phyloP scores from a whole-genome alignment of 768 basidiomycete genomes.

The Lactifluus rugatus region DNA sequence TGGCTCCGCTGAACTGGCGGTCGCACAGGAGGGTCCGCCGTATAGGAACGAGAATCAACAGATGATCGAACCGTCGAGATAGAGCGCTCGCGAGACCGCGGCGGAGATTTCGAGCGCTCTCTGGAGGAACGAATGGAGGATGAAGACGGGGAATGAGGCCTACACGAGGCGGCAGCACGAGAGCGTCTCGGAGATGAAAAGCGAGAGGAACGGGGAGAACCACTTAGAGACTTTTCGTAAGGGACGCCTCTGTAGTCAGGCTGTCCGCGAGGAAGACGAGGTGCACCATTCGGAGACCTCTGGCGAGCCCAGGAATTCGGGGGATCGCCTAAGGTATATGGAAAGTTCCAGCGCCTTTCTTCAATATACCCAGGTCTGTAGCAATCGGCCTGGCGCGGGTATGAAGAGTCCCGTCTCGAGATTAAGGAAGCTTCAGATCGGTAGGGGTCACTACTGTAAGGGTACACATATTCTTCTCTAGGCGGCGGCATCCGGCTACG shows the following conservation, averaged over 20 bases:
- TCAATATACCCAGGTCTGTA: slow-evolving; percentile 41
- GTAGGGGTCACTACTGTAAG: slow-evolving; percentile 42
- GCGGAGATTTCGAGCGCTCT: slow-evolving; percentile 29
- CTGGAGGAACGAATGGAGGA: slow-evolving; percentile 25
- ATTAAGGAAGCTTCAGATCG: slow-evolving; percentile 29
- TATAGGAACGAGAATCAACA: slow-evolving; percentile 38
- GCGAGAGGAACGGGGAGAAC: slow-evolving; percentile 15
- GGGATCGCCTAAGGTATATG: slow-evolving; percentile 26
- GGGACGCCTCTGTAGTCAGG: slow-evolving; percentile 11
- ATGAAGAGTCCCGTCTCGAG: slow-evolving; percentile 33
- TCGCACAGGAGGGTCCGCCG: slow-evolving; percentile 6
- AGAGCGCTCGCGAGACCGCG: slow-evolving; percentile 12
- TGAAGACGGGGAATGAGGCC: slow-evolving; percentile 22
- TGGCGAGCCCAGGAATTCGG: slow-evolving; percentile 8
- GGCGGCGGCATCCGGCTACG: slow-evolving; percentile 11
- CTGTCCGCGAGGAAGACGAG: slow-evolving; percentile 15
- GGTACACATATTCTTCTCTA: slow-evolving; percentile 28
- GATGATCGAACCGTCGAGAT: slow-evolving; percentile 48
- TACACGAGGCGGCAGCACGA: slow-evolving; percentile 7
- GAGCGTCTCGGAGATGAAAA: slow-evolving; percentile 20
- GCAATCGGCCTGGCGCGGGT: slow-evolving; percentile 32
- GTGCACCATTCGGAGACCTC: slow-evolving; percentile 5
- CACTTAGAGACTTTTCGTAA: slow-evolving; percentile 13
- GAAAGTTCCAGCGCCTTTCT: slow-evolving; percentile 27
- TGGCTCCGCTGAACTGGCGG: slow-evolving; percentile 11